Conservation (phyloP, 306 rosid genomes). For the Quercus cerris region DNA sequence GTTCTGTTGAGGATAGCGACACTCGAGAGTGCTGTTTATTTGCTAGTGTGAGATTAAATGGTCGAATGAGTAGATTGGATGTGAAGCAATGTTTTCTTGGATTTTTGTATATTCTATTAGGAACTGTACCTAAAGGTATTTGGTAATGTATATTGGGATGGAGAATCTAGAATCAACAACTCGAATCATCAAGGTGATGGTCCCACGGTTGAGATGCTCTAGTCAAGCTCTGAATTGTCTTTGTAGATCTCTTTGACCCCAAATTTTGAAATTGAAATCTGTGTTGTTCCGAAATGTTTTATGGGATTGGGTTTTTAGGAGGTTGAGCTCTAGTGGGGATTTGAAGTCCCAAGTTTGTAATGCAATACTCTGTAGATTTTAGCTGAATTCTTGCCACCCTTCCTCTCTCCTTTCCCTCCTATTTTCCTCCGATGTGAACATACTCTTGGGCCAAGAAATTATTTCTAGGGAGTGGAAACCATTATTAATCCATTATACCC, state of each 20-base stretch:
- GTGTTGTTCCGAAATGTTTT: no score
- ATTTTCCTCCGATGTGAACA: neutral
- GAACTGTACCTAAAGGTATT: neutral
- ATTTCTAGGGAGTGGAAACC: neutral
- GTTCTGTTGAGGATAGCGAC: neutral
- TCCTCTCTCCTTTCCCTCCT: no score
- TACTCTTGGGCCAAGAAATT: neutral
- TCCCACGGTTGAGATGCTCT: constrained; percentile 3
- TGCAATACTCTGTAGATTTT: neutral
- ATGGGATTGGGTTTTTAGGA: neutral
- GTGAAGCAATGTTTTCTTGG: constrained; percentile 1
- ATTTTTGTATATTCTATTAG: neutral
- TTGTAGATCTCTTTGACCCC: neutral
- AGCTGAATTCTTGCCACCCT: no score
- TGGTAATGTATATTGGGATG: neutral
- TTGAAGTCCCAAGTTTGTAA: neutral
- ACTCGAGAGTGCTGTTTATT: neutral
- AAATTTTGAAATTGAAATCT: neutral
- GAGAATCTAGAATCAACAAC: neutral
- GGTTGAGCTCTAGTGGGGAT: neutral
- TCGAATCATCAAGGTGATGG: neutral
- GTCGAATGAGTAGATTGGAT: neutral
- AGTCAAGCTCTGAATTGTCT: neutral
- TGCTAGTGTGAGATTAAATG: neutral
- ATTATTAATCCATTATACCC: neutral